A percentile compares a stretch with the other conserved stretches of the same genome.
These are phyloP conservation scores for Erodium texanum DNA, from an alignment of 441 rosid genomes.

Conservation along the genomic window DNA sequence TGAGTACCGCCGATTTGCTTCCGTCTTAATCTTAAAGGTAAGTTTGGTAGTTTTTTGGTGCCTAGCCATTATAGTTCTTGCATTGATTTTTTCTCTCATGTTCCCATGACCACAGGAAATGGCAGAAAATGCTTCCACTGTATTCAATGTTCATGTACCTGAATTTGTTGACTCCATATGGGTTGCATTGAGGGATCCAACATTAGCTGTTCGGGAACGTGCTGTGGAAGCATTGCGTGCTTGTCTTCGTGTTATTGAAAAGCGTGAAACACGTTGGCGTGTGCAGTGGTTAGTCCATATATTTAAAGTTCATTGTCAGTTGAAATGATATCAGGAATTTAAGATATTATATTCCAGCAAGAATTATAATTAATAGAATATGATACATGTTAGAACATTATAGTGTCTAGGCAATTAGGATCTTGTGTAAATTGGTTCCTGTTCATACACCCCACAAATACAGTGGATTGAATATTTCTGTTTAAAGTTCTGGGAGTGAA, in stretches of 20 bases:
- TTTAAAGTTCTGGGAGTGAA: too few species aligned
- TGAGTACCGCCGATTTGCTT: slow-evolving; percentile 86
- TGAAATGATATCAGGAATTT: not conserved
- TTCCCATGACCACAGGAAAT: slow-evolving; percentile 46
- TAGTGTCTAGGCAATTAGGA: too few species aligned
- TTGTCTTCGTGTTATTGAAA: slow-evolving; percentile 97
- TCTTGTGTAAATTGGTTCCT: too few species aligned
- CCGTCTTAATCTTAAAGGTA: slow-evolving; percentile 91
- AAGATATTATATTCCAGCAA: not conserved
- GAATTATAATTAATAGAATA: not conserved
- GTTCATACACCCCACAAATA: too few species aligned
- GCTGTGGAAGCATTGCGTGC: slow-evolving; percentile 99
- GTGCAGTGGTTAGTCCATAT: slow-evolving; percentile 76
- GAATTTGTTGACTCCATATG: slow-evolving; percentile 97
- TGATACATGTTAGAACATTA: not conserved
- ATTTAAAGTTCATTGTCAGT: slow-evolving; percentile 1
- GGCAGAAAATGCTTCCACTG: slow-evolving; percentile 99
- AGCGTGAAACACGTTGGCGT: slow-evolving; percentile 99
- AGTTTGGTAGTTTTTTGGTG: slow-evolving; percentile 5
- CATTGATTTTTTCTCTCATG: not conserved
- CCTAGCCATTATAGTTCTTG: not conserved
- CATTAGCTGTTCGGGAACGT: slow-evolving; percentile 73
- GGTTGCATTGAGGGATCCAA: slow-evolving; percentile 97
- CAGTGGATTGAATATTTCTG: too few species aligned
- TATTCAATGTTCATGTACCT: slow-evolving; percentile 93